Evolutionary conservation across 202 grass and related monocot species (phyloP).

Genomic region (Digitaria exilis): DNA sequence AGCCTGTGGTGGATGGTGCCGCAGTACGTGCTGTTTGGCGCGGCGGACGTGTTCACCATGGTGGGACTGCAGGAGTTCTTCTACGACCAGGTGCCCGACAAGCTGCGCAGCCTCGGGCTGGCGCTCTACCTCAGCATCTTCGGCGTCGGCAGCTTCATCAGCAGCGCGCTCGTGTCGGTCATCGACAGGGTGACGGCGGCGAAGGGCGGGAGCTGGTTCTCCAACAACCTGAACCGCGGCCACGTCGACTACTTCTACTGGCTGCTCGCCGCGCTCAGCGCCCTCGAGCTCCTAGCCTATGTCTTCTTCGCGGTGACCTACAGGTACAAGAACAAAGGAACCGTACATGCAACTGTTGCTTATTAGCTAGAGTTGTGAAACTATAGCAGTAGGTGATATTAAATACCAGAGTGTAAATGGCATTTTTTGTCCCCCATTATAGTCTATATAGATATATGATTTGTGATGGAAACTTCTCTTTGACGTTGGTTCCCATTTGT

Average conservation of each 20-base stretch:
- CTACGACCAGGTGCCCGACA: conserved; percentile 84
- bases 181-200: conserved; percentile 50
- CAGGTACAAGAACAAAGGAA: conserved; percentile 55
- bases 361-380: neutral
- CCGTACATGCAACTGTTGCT: neutral
- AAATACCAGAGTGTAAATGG: neutral
- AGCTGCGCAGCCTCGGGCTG: conserved; percentile 69
- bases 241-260: conserved; percentile 91
- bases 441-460: too few species aligned
- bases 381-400: neutral
- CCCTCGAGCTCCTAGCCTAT: conserved; percentile 56
- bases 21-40: conserved; percentile 70
- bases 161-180: conserved; percentile 58
- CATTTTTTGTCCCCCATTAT: neutral
- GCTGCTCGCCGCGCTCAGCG: conserved; percentile 63
- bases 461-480: neutral
- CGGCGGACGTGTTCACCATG: conserved; percentile 70
- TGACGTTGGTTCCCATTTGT: neutral
- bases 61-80: conserved; percentile 91
- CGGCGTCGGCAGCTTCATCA: conserved; percentile 72
- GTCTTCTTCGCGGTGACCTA: conserved; percentile 54
- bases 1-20: conserved; percentile 93
- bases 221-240: conserved; percentile 65
- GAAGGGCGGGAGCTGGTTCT: conserved; percentile 68
- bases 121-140: conserved; percentile 75